Evolutionary conservation across 164 flowering plant species (phyloP).

Genomic region (Umbellularia californica): DNA sequence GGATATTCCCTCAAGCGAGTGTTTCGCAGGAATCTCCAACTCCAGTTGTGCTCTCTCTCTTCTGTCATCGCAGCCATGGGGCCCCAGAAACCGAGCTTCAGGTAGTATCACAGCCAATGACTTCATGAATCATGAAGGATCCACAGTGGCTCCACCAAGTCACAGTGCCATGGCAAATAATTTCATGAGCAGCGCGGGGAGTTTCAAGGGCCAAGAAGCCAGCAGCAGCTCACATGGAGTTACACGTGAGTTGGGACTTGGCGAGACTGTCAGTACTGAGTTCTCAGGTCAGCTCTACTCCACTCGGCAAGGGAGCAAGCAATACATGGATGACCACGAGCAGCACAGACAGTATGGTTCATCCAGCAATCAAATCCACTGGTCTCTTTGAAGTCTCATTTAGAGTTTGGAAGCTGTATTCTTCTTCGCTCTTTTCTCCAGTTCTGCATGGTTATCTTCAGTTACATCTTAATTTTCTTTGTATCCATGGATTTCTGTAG

Average conservation of each 20-base stretch:
- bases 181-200: conserved; percentile 39
- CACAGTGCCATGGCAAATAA: conserved; percentile 27
- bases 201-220: conserved; percentile 38
- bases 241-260: conserved; percentile 35
- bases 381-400: conserved; percentile 34
- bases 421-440: too few relatives aligned
- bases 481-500: too few relatives aligned
- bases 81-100: conserved; percentile 40
- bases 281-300: conserved; percentile 32
- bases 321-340: conserved; percentile 39
- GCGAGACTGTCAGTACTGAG: conserved; percentile 29
- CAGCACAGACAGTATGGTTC: conserved; percentile 40
- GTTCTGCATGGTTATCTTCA: too few relatives aligned
- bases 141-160: conserved; percentile 26
- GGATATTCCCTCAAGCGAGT: conserved; percentile 45
- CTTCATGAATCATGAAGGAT: conserved; percentile 27
- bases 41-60: conserved; percentile 99
- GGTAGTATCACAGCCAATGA: conserved; percentile 21
- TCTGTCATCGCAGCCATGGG: conserved; percentile 88
- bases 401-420: too few relatives aligned
- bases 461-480: too few relatives aligned
- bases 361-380: conserved; percentile 40
- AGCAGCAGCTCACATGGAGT: conserved; percentile 32
- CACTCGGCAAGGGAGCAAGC: conserved; percentile 45
- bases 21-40: conserved; percentile 55